phyloP scores from a whole-genome alignment of 441 rosid species.

The Aquilaria agallochum region DNA sequence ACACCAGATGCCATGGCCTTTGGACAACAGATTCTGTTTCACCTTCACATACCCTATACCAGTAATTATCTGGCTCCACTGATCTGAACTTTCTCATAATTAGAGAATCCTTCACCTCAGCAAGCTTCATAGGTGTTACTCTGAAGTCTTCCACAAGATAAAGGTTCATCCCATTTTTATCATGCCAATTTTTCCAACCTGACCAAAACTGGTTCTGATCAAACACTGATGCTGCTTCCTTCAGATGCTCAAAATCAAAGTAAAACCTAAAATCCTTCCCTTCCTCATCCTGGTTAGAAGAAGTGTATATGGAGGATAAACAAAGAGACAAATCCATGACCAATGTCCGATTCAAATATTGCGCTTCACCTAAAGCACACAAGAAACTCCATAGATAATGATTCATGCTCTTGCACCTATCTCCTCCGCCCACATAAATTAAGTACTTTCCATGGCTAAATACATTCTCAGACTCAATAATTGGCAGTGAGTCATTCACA shows the following conservation, averaged over 20 bases:
- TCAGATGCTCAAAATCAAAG: conserved; percentile 62
- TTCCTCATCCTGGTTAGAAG: conserved; percentile 49
- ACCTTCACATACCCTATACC: conserved; percentile 65
- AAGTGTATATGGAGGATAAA: conserved; percentile 42
- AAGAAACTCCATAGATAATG: conserved; percentile 58
- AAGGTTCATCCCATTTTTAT: conserved; percentile 30
- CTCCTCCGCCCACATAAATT: conserved; percentile 45
- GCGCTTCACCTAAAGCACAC: conserved; percentile 65
- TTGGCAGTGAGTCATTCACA: conserved; percentile 46
- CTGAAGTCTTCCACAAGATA: conserved; percentile 44
- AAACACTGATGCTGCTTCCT: conserved; percentile 47
- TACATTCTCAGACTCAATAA: conserved; percentile 44
- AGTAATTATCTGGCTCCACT: conserved; percentile 61
- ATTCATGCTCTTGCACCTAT: conserved; percentile 57
- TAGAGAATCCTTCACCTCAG: conserved; percentile 33
- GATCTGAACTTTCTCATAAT: conserved; percentile 59
- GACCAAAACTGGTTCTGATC: conserved; percentile 61
- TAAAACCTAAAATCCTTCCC: conserved; percentile 65
- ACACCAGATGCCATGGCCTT: conserved; percentile 53
- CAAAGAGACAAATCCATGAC: conserved; percentile 59
- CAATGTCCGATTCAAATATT: conserved; percentile 51
- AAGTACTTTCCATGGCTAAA: conserved; percentile 44
- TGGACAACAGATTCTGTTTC: conserved; percentile 51
- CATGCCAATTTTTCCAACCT: conserved; percentile 55
- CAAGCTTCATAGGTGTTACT: conserved; percentile 48